Evolutionary conservation across 2,329 filamentous ascomycete genomes (phyloP).

Genomic region (Phoma sp.): DNA sequence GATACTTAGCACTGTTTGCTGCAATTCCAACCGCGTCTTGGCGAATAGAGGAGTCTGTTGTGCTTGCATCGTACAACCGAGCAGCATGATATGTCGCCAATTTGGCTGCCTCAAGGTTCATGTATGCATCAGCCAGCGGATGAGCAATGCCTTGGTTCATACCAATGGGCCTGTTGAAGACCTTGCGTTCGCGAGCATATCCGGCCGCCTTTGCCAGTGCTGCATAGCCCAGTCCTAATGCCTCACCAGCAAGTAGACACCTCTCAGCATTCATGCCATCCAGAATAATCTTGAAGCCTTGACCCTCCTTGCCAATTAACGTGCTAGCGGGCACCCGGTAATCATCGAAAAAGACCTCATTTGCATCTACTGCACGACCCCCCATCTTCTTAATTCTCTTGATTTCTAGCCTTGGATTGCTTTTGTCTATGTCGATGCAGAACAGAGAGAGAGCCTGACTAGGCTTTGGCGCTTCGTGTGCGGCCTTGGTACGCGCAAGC

Average conservation of each 20-base stretch:
- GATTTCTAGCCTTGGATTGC: slow-evolving; percentile 66
- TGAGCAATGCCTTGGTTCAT: slow-evolving; percentile 66
- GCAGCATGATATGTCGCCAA: slow-evolving; percentile 67
- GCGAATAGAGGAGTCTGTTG: slow-evolving; percentile 19
- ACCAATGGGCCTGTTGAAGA: slow-evolving; percentile 64
- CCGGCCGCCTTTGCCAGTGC: slow-evolving; percentile 53
- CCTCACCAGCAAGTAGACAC: slow-evolving; percentile 70
- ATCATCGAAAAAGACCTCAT: slow-evolving; percentile 86
- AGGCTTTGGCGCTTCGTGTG: slow-evolving; percentile 70
- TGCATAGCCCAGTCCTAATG: slow-evolving; percentile 78
- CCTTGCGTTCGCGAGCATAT: slow-evolving; percentile 58
- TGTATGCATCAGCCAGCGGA: slow-evolving; percentile 64
- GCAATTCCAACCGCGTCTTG: slow-evolving; percentile 58
- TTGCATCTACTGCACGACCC: slow-evolving; percentile 79
- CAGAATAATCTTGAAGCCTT: slow-evolving; percentile 73
- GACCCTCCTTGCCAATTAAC: slow-evolving; percentile 73
- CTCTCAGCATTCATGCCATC: slow-evolving; percentile 59
- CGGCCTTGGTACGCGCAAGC: slow-evolving; percentile 74
- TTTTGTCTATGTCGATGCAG: slow-evolving; percentile 75
- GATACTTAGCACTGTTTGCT: slow-evolving; percentile 63
- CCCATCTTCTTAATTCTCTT: slow-evolving; percentile 85
- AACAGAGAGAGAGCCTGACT: slow-evolving; percentile 81
- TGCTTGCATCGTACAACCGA: slow-evolving; percentile 60
- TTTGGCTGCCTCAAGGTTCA: slow-evolving; percentile 67
- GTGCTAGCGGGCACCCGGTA: slow-evolving; percentile 69